A percentile compares a stretch with the other conserved stretches of the same genome.
These are phyloP conservation scores for Solanum chilense DNA, from an alignment of 257 asterid genomes.

Conservation along the genomic window DNA sequence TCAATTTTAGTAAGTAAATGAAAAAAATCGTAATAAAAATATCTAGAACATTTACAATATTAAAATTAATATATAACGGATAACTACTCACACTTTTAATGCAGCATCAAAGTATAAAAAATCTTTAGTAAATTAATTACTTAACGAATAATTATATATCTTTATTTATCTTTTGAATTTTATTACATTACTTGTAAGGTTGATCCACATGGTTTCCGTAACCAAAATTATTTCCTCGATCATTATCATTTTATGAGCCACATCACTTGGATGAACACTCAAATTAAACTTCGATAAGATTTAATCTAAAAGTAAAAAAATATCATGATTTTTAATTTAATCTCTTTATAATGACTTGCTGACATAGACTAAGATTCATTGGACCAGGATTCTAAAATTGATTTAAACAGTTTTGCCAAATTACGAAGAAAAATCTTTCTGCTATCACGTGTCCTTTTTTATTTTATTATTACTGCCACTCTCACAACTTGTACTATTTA, in stretches of 20 bases:
- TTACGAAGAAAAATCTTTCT: constrained; percentile 22
- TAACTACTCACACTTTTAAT: background rate
- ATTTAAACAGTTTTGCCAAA: background rate
- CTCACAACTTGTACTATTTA: background rate
- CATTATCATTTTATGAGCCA: background rate
- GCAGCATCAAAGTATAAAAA: too few relatives aligned
- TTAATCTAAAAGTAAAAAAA: background rate
- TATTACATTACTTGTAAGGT: background rate
- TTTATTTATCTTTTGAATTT: background rate
- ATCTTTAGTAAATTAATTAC: too few relatives aligned
- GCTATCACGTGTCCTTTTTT: constrained; percentile 53
- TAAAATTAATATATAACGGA: background rate
- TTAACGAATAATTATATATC: background rate
- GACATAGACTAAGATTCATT: background rate
- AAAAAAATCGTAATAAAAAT: background rate
- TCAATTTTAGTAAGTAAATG: background rate
- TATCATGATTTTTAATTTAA: background rate
- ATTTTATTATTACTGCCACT: background rate
- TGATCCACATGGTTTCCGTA: background rate
- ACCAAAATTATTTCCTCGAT: background rate
- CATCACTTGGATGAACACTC: background rate
- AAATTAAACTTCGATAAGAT: background rate
- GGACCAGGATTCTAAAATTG: background rate
- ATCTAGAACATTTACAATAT: background rate
- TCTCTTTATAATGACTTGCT: background rate